A percentile compares a stretch with the other conserved stretches of the same genome.
These are phyloP conservation scores for Withania somnifera DNA, from an alignment of 305 asterid genomes.

Conservation along the genomic window DNA sequence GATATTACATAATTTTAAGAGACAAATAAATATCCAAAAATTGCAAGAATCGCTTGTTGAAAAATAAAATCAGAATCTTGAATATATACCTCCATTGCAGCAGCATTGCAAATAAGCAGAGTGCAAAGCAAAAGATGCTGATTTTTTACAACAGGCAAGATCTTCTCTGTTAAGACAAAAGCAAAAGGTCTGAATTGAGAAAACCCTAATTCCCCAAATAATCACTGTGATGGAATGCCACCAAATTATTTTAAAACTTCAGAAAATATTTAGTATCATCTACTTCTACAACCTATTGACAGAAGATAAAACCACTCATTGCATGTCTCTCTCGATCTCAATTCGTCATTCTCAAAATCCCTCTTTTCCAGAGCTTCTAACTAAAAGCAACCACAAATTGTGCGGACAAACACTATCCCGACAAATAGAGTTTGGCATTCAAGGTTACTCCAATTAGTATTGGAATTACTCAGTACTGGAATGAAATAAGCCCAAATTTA, in stretches of 20 bases:
- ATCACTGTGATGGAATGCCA: not conserved
- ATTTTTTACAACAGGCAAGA: conserved; percentile 67
- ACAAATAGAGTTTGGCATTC: not conserved
- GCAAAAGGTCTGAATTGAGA: not conserved
- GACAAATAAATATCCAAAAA: not conserved
- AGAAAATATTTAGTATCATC: not conserved
- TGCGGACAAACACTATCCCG: not conserved
- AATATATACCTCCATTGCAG: conserved; percentile 65
- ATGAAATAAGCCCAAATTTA: not conserved
- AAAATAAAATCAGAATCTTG: not conserved
- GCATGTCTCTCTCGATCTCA: not conserved
- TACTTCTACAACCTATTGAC: not conserved
- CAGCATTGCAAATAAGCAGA: conserved; percentile 75
- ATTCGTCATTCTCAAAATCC: not conserved
- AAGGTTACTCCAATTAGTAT: not conserved
- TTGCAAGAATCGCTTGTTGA: not conserved
- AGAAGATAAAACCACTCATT: not conserved
- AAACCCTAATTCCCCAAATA: not conserved
- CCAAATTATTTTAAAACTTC: not conserved
- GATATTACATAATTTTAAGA: not conserved
- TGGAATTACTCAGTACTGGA: not conserved
- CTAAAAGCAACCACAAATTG: not conserved
- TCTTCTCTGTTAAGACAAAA: conserved; percentile 37
- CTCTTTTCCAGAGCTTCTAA: not conserved
- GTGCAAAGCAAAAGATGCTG: conserved; percentile 73